Base-by-base conservation (phyloP, 345 rosid species). In the Syzygium aqueum region DNA sequence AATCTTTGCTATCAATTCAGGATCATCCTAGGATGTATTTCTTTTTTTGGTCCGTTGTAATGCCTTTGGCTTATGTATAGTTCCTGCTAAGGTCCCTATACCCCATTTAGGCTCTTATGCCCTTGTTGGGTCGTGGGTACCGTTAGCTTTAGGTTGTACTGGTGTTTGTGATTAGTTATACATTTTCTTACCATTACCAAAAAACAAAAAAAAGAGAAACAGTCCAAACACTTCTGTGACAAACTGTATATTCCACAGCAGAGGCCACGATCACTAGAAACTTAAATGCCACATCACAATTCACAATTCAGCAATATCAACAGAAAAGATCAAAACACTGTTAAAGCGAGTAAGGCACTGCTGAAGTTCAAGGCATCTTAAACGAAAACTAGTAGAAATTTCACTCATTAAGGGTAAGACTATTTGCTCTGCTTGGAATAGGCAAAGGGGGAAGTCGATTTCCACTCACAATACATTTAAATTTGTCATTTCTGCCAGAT, bases 381-480 rank as follows among this genome's bases (percentile, higher is more conserved):
- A 25, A n/a, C n/a, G 67, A 17, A 27, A 59, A 27, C 67, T 59
- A 12, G 67, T 27, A 27, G 16, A 59, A 11, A 59, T 27, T 27
- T 59, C 33, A 59, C 1, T 59, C 0, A 12, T 59, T 12, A 59
- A 27, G 67, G 67, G 17, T 12, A 5, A 63, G 14, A n/a, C n/a
- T 27, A 1, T 63, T 0, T n/a, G 2, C n/a, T 14, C 73, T 14
- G 9, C 73, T 63, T 3, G 73, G 73, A 59, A 27, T n/a, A n/a
- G 37, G 21, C 13, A 63, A 11, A 63, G 73, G 73, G 21, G 2
- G 14, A 63, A 63, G 37, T 19, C 21, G 2, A 13, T 57, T 8
- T 84, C 52, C 53, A 88, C 89, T 88, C 23, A 88, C 89, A 88
- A 73, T 37, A 6, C 25, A 49, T 57, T 9, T n/a, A 88, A 13